phyloP scores from a whole-genome alignment of 192 early-diverging fungal genomes.

The Oehlia diaphana region DNA sequence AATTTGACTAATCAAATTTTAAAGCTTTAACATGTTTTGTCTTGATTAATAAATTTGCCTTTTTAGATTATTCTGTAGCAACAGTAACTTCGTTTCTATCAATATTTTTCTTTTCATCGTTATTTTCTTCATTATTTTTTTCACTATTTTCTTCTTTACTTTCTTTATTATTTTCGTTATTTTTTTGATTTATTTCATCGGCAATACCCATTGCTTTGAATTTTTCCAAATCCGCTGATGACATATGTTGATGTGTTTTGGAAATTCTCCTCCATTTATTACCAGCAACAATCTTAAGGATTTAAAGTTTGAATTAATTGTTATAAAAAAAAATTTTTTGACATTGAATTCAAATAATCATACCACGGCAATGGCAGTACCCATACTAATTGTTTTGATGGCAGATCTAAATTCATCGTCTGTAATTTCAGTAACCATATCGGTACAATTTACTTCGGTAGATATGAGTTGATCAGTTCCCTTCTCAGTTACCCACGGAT shows the following conservation, averaged over 20 bases:
- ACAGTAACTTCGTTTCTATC: not conserved
- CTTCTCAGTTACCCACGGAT: constrained; percentile 84
- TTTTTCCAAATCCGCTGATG: not conserved
- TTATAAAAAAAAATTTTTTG: not conserved
- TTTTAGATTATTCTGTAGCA: not conserved
- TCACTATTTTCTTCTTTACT: too few relatives aligned
- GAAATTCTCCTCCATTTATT: not conserved
- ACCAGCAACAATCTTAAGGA: not conserved
- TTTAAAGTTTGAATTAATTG: not conserved
- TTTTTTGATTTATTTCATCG: too few relatives aligned
- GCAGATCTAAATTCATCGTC: constrained; percentile 81
- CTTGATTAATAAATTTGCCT: not conserved
- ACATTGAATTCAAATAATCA: constrained; percentile 2
- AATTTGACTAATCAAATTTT: too few relatives aligned
- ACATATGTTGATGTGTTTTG: not conserved
- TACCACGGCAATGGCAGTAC: constrained; percentile 66
- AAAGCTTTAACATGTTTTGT: too few relatives aligned
- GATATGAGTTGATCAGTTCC: constrained; percentile 60
- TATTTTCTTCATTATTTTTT: too few relatives aligned
- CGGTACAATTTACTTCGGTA: constrained; percentile 75
- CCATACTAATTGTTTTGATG: constrained; percentile 64
- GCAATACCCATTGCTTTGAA: not conserved
- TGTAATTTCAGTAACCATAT: constrained; percentile 76
- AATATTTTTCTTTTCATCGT: not conserved
- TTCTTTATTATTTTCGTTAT: too few relatives aligned